These are phyloP conservation scores for Corynespora cassiicola DNA, from an alignment of 2,329 filamentous ascomycete genomes.

Conservation along the genomic window DNA sequence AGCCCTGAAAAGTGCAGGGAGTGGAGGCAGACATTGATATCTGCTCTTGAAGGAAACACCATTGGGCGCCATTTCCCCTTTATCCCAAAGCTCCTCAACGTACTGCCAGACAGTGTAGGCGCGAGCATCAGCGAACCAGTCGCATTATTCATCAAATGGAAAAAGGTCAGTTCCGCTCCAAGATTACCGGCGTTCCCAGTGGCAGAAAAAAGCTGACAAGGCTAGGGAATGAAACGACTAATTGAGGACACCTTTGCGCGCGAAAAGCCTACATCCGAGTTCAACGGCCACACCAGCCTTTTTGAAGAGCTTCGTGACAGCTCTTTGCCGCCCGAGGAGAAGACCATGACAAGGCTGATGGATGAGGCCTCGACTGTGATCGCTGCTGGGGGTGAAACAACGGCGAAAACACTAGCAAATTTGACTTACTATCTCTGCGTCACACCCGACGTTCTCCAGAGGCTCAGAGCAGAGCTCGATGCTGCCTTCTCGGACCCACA, in stretches of 20 bases:
- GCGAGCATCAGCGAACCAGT: constrained; percentile 6
- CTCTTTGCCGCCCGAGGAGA: constrained; percentile 25
- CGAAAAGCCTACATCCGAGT: not conserved
- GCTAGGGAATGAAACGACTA: not conserved
- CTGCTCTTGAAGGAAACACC: constrained; percentile 1
- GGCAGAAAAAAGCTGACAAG: too few relatives aligned
- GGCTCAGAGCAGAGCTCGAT: constrained; percentile 7
- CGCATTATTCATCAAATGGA: constrained; percentile 3
- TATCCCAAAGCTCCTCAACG: constrained; percentile 2
- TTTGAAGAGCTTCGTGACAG: constrained; percentile 39
- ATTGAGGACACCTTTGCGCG: not conserved
- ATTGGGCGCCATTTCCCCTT: constrained; percentile 8
- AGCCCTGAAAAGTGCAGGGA: constrained; percentile 5
- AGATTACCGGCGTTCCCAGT: too few relatives aligned
- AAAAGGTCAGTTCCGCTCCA: too few relatives aligned
- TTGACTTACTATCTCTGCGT: constrained; percentile 11
- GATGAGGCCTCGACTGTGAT: constrained; percentile 13
- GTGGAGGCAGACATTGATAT: constrained; percentile 2
- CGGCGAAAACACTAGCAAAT: constrained; percentile 2
- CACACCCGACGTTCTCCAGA: constrained; percentile 2
- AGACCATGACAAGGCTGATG: constrained; percentile 12
- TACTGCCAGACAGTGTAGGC: constrained; percentile 1
- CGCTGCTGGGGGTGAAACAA: constrained; percentile 13
- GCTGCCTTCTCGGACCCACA: constrained; percentile 5
- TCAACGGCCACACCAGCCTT: constrained; percentile 18